Conservation (phyloP, 2,329 filamentous ascomycete species). For the Colletotrichum sp. region DNA sequence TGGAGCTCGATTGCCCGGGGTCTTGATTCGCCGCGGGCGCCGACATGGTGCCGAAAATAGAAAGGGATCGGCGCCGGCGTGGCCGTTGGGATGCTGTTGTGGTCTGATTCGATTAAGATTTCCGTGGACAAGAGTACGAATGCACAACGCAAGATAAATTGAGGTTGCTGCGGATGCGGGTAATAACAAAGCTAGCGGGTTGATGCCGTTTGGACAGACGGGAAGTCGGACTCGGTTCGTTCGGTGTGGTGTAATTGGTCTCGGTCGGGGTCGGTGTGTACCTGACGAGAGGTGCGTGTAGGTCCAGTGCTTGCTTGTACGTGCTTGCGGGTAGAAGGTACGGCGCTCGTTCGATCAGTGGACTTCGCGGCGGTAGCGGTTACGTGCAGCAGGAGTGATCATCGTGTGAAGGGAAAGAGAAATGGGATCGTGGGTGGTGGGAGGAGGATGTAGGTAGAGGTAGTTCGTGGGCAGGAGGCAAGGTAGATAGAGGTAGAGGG, state of each 20-base stretch:
- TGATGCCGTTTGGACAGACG: not conserved
- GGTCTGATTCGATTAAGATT: not conserved
- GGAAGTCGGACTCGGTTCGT: not conserved
- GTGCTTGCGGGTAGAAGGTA: not conserved
- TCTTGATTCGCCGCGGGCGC: not conserved
- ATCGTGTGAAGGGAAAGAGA: not conserved
- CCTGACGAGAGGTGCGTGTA: not conserved
- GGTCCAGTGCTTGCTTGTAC: not conserved
- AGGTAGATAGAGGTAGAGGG: not conserved
- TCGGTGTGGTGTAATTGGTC: not conserved
- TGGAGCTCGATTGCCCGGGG: conserved; percentile 4
- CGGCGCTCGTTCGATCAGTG: conserved; percentile 1
- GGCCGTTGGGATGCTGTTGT: not conserved
- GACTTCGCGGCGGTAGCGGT: conserved; percentile 11
- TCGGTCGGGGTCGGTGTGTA: not conserved
- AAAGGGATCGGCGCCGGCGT: conserved; percentile 1
- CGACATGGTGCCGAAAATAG: conserved; percentile 2
- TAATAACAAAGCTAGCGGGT: not conserved
- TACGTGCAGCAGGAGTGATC: conserved; percentile 1
- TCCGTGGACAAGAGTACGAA: not conserved
- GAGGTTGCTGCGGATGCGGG: not conserved
- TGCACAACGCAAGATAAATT: not conserved
- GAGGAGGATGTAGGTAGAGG: not conserved
- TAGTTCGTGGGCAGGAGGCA: not conserved
- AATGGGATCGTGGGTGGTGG: not conserved